These are phyloP conservation scores for Mucor velutinosus DNA, from an alignment of 371 early-diverging fungal genomes.

Conservation along the genomic window DNA sequence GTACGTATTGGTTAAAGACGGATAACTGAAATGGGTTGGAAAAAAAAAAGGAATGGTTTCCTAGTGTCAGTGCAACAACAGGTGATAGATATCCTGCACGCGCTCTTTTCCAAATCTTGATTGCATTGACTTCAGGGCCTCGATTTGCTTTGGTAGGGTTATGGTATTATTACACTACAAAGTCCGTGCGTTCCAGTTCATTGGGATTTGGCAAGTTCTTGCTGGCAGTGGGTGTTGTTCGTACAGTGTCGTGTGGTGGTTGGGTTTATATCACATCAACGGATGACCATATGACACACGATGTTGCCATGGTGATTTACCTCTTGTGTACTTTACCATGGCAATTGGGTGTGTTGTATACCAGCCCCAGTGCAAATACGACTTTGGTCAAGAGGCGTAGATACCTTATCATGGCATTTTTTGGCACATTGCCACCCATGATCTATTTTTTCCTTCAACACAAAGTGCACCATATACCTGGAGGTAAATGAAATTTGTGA, in stretches of 20 bases:
- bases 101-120: conserved; percentile 76
- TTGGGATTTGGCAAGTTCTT: conserved; percentile 55
- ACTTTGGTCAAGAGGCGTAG: conserved; percentile 37
- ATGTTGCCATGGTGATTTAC: conserved; percentile 78
- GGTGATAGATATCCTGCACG: conserved; percentile 83
- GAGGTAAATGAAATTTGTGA: conserved; percentile 39
- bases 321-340: conserved; percentile 75
- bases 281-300: conserved; percentile 77
- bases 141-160: conserved; percentile 68
- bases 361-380: conserved; percentile 20
- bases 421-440: conserved; percentile 72
- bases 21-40: background rate
- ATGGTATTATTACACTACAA: conserved; percentile 58
- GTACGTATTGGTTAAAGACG: background rate
- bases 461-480: conserved; percentile 72
- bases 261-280: conserved; percentile 83
- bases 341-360: conserved; percentile 62
- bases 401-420: conserved; percentile 53
- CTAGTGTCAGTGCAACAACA: conserved; percentile 81
- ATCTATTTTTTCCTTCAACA: conserved; percentile 76
- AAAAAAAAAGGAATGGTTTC: conserved; percentile 75
- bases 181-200: conserved; percentile 35
- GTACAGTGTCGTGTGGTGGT: conserved; percentile 74
- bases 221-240: conserved; percentile 63
- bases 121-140: conserved; percentile 71